phyloP scores from a whole-genome alignment of 78 protist species.

The Pelomyxa schiedti region DNA sequence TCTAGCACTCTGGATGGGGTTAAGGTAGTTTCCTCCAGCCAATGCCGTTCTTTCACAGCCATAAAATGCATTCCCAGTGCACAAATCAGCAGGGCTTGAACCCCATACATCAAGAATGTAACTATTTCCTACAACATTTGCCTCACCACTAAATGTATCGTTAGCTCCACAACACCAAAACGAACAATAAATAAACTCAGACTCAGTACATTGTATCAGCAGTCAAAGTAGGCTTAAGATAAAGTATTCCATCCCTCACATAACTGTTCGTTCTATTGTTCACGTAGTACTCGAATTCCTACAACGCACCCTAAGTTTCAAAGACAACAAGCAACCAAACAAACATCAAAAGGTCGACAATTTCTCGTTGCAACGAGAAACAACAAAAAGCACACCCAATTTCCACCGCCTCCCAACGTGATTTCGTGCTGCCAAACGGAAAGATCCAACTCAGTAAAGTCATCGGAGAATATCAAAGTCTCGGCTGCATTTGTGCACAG shows the following conservation, averaged over 20 bases:
- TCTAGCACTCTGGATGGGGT: neutral
- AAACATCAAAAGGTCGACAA: neutral
- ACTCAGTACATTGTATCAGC: neutral
- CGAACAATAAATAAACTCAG: too few species aligned
- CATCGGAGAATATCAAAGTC: neutral
- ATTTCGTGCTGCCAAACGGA: conserved; percentile 6
- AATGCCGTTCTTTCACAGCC: neutral
- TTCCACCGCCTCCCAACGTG: conserved; percentile 8
- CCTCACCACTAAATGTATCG: neutral
- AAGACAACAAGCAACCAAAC: neutral
- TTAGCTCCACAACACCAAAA: neutral
- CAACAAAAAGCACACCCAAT: neutral
- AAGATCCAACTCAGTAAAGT: neutral
- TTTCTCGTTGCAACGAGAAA: neutral
- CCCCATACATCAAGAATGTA: too few species aligned
- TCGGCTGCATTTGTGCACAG: too few species aligned
- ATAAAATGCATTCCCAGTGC: neutral
- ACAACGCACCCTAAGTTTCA: neutral
- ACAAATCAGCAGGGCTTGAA: neutral
- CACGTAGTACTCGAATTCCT: conserved; percentile 5
- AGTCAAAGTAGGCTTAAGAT: neutral
- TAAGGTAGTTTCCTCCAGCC: neutral
- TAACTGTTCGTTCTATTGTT: conserved; percentile 2
- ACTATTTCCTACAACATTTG: neutral
- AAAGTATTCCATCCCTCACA: neutral